A percentile compares a stretch with the other conserved stretches of the same genome.
Conservation (phyloP, 2,329 filamentous ascomycete species). For the Diaporthe nobilis region DNA sequence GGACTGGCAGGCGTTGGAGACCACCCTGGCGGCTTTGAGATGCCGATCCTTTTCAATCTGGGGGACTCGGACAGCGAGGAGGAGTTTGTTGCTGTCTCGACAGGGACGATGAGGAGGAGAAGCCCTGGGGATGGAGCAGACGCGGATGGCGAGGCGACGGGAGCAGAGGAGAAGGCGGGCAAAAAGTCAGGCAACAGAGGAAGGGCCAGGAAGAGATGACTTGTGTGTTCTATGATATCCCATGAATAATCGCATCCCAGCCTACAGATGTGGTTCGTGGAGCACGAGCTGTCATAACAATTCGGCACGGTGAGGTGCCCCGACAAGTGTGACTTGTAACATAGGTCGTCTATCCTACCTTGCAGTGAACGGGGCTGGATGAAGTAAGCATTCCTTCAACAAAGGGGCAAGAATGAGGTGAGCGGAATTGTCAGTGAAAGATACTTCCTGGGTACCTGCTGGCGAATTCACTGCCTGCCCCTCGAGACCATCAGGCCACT, state of each 20-base stretch:
- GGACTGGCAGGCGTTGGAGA: conserved; percentile 73
- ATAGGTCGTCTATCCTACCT: too few species aligned
- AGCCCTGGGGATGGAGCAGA: conserved; percentile 83
- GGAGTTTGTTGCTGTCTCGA: conserved; percentile 78
- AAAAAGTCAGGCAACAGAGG: conserved; percentile 59
- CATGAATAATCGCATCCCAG: background rate
- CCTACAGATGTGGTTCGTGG: background rate
- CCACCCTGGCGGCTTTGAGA: conserved; percentile 76
- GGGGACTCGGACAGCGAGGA: conserved; percentile 97
- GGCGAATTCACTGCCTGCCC: background rate
- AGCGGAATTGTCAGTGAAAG: background rate
- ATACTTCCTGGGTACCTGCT: background rate
- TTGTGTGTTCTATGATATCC: background rate
- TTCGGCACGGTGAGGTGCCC: background rate
- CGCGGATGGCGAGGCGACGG: conserved; percentile 72
- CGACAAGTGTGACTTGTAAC: background rate
- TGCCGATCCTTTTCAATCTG: conserved; percentile 94
- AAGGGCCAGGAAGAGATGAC: conserved; percentile 57
- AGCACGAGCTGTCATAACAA: background rate
- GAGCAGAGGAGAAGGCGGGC: conserved; percentile 55
- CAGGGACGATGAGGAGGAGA: conserved; percentile 88
- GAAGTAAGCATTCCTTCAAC: background rate
- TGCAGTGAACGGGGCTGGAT: too few species aligned
- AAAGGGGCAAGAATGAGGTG: conserved; percentile 2
- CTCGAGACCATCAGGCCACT: background rate